These are phyloP conservation scores for Nephelium lappaceum DNA, from an alignment of 345 rosid species.

Conservation along the genomic window DNA sequence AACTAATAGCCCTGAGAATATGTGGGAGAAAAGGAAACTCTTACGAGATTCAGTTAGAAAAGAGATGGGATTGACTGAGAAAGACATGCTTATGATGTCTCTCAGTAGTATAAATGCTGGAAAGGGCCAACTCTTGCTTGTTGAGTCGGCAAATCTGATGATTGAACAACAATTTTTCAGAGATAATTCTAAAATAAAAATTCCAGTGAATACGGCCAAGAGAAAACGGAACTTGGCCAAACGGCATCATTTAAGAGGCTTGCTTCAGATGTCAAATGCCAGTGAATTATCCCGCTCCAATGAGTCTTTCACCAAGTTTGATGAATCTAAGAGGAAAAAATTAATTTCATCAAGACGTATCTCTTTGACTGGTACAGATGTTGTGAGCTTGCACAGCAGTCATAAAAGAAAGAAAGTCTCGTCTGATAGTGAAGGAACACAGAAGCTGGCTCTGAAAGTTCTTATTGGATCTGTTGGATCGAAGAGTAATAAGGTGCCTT, in stretches of 20 bases:
- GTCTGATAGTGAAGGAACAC: constrained; percentile 32
- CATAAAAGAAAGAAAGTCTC: constrained; percentile 34
- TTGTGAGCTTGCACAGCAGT: constrained; percentile 24
- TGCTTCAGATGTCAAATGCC: constrained; percentile 43
- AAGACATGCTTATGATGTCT: constrained; percentile 85
- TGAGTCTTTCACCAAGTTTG: constrained; percentile 10
- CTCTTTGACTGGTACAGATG: constrained; percentile 9
- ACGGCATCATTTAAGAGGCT: constrained; percentile 66
- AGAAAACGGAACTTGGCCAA: constrained; percentile 40
- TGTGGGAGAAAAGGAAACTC: constrained; percentile 59
- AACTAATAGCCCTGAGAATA: constrained; percentile 53
- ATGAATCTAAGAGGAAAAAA: constrained; percentile 30
- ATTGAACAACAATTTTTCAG: constrained; percentile 43
- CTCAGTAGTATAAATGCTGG: constrained; percentile 93
- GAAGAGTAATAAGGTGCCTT: constrained; percentile 89
- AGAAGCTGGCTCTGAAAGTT: constrained; percentile 58
- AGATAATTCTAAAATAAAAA: constrained; percentile 40
- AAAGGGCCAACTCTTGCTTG: constrained; percentile 89
- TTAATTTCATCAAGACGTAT: constrained; percentile 19
- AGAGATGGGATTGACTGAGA: constrained; percentile 77
- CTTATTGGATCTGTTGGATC: constrained; percentile 98
- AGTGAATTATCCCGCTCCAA: constrained; percentile 27
- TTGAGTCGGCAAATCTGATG: constrained; percentile 61
- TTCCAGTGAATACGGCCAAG: constrained; percentile 30
- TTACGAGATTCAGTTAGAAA: constrained; percentile 70